A percentile compares a stretch with the other conserved stretches of the same genome.
phyloP scores from a whole-genome alignment of 805 yeast species.

The Saturnispora serradocipensis region DNA sequence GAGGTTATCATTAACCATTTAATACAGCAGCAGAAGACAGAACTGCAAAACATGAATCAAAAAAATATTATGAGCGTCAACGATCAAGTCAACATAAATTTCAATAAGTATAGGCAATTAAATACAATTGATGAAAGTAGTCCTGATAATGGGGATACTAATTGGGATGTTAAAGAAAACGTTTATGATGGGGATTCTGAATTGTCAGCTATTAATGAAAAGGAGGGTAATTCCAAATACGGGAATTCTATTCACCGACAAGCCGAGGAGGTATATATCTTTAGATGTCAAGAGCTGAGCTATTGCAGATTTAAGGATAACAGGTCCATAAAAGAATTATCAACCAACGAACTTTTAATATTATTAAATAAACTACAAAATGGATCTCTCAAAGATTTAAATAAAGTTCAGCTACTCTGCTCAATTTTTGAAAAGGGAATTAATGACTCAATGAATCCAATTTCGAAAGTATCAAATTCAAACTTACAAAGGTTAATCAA shows the following conservation, averaged over 20 bases:
- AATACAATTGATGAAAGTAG: constrained; percentile 11
- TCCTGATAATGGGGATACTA: background rate
- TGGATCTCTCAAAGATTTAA: constrained; percentile 6
- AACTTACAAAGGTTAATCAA: constrained; percentile 1
- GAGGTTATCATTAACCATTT: constrained; percentile 6
- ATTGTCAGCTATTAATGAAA: background rate
- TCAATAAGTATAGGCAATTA: constrained; percentile 10
- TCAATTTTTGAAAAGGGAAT: constrained; percentile 8
- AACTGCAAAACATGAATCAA: background rate
- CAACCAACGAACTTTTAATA: background rate
- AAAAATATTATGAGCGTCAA: background rate
- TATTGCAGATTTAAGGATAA: background rate
- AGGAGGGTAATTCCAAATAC: background rate
- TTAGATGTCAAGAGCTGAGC: background rate
- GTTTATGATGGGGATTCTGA: background rate
- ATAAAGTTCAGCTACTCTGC: constrained; percentile 7
- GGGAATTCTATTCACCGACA: background rate
- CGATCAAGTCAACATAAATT: constrained; percentile 12
- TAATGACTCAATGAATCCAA: background rate
- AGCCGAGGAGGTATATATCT: background rate
- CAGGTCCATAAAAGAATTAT: background rate
- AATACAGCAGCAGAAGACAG: constrained; percentile 6
- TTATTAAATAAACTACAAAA: background rate
- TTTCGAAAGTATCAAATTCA: constrained; percentile 8
- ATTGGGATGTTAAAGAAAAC: background rate